phyloP scores from a whole-genome alignment of 345 rosid genomes.

The Luvunga scandens region DNA sequence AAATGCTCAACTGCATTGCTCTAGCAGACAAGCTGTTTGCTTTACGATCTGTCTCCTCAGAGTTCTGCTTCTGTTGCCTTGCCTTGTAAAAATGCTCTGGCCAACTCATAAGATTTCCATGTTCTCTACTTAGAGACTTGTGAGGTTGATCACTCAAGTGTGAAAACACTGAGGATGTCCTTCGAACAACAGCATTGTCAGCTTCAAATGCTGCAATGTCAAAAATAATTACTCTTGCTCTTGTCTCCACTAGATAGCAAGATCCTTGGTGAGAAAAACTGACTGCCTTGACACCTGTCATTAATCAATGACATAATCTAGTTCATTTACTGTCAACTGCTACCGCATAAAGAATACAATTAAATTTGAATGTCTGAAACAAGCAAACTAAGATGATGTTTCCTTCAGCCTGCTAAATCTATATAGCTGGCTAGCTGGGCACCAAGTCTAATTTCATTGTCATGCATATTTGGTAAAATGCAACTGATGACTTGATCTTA shows the following conservation, averaged over 20 bases:
- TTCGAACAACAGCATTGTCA: conserved; percentile 36
- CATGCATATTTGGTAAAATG: not conserved
- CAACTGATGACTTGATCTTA: not conserved
- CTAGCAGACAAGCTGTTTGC: conserved; percentile 56
- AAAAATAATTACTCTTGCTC: conserved; percentile 72
- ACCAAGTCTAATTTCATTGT: not conserved
- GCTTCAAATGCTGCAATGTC: conserved; percentile 56
- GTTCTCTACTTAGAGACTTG: conserved; percentile 52
- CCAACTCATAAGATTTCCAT: conserved; percentile 68
- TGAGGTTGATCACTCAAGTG: conserved; percentile 46
- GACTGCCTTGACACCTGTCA: conserved; percentile 37
- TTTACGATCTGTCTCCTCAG: conserved; percentile 19
- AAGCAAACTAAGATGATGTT: not conserved
- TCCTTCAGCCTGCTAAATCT: not conserved
- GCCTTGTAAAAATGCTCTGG: conserved; percentile 49
- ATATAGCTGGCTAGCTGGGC: not conserved
- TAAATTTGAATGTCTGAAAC: not conserved
- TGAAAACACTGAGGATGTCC: conserved; percentile 45
- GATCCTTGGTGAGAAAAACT: conserved; percentile 61
- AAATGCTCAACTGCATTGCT: conserved; percentile 79
- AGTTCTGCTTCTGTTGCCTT: conserved; percentile 24
- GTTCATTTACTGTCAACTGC: not conserved
- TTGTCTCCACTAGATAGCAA: conserved; percentile 62
- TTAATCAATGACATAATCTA: conserved; percentile 3
- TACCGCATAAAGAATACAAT: not conserved